Evolutionary conservation across 106 monocot species (phyloP).

Genomic region (Dioscorea dumetorum): DNA sequence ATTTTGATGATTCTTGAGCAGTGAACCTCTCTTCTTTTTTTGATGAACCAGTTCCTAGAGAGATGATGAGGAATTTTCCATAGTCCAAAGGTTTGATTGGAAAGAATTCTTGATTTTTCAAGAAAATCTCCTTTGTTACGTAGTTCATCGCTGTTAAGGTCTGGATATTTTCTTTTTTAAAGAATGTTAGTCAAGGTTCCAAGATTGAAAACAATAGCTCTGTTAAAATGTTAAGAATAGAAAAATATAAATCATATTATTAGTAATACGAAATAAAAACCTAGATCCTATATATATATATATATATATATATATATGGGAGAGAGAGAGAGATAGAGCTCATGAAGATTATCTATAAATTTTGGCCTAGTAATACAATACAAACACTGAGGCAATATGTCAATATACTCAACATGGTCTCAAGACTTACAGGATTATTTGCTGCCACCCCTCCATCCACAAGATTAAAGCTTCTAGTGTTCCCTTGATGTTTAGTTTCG

Average conservation of each 20-base stretch:
- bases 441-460: background rate
- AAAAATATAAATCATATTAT: too few relatives aligned
- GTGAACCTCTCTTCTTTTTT: slow-evolving; percentile 21
- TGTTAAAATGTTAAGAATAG: too few relatives aligned
- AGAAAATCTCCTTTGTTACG: slow-evolving; percentile 10
- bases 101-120: slow-evolving; percentile 7
- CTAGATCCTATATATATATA: too few relatives aligned
- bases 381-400: too few relatives aligned
- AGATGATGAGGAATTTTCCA: slow-evolving; percentile 31
- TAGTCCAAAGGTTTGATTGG: slow-evolving; percentile 14
- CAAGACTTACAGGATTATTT: background rate
- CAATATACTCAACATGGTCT: background rate
- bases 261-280: too few relatives aligned
- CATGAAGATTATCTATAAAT: too few relatives aligned
- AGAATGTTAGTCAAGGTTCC: too few relatives aligned
- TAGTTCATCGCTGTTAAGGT: slow-evolving; percentile 17
- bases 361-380: too few relatives aligned
- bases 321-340: too few relatives aligned
- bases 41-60: slow-evolving; percentile 21
- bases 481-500: background rate
- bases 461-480: background rate
- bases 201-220: too few relatives aligned
- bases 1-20: slow-evolving; percentile 18
- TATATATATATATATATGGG: too few relatives aligned
- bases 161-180: too few relatives aligned